A percentile compares a stretch with the other conserved stretches of the same genome.
Conservation (phyloP, 495 filamentous ascomycete species). For the Neurospora sp. region DNA sequence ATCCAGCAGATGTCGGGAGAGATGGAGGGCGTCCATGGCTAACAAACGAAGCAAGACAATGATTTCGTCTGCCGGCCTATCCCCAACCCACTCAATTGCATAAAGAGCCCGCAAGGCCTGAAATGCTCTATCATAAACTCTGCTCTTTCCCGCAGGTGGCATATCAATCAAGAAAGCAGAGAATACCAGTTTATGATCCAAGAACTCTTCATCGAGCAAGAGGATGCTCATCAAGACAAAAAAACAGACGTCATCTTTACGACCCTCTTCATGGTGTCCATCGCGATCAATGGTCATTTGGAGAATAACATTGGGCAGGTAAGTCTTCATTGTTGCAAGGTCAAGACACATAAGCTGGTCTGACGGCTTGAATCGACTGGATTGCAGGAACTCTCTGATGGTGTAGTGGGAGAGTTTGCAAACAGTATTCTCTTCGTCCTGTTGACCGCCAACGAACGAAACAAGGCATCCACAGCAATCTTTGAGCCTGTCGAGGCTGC, state of each 20-base stretch:
- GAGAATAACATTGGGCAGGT: background rate
- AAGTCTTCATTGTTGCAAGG: background rate
- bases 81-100: background rate
- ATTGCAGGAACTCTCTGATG: background rate
- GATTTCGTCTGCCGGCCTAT: background rate
- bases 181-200: background rate
- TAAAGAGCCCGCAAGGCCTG: background rate
- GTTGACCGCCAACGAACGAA: background rate
- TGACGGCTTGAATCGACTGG: background rate
- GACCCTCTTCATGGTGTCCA: fast-evolving
- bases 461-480: background rate
- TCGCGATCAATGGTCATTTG: background rate
- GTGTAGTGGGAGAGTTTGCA: background rate
- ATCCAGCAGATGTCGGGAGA: background rate
- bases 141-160: background rate
- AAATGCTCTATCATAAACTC: no score
- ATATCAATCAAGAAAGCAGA: background rate
- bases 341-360: background rate
- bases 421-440: background rate
- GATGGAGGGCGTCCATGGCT: background rate
- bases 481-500: background rate
- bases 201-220: background rate
- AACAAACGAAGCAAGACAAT: background rate
- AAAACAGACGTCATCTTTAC: no score
- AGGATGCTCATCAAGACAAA: no score